Conservation (phyloP, 805 yeast species). For the Metschnikowia dekortorum region DNA sequence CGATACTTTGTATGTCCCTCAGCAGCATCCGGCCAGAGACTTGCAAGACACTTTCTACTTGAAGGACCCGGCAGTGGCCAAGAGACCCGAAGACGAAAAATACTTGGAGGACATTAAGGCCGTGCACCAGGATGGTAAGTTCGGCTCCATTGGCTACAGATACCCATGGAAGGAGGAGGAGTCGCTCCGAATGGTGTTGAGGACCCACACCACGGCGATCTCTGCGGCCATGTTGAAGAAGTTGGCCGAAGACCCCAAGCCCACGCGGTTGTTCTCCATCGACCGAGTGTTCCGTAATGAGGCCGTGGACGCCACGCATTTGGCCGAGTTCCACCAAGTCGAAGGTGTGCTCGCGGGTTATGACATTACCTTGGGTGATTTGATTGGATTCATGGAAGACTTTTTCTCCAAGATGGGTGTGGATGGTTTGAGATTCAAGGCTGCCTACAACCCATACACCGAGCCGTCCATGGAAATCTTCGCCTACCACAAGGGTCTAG, state of each 20-base stretch:
- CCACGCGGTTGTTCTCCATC: slow-evolving; percentile 88
- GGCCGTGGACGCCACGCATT: slow-evolving; percentile 98
- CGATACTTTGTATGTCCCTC: slow-evolving; percentile 94
- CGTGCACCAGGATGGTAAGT: slow-evolving; percentile 87
- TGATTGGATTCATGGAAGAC: slow-evolving; percentile 97
- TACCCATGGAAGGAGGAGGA: slow-evolving; percentile 96
- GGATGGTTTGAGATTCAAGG: slow-evolving; percentile 89
- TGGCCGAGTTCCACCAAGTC: slow-evolving; percentile 98
- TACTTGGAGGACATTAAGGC: slow-evolving; percentile 74
- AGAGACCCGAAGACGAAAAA: slow-evolving; percentile 72
- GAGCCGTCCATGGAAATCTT: slow-evolving; percentile 98
- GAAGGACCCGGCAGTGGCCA: slow-evolving; percentile 84
- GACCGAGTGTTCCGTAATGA: slow-evolving; percentile 99
- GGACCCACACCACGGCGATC: slow-evolving; percentile 97
- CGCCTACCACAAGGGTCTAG: slow-evolving; percentile 92
- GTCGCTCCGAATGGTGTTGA: slow-evolving; percentile 82
- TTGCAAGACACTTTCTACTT: slow-evolving; percentile 97
- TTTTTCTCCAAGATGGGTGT: slow-evolving; percentile 98
- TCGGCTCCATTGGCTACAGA: slow-evolving; percentile 95
- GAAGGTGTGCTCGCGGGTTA: slow-evolving; percentile 99
- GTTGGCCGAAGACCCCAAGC: slow-evolving; percentile 83
- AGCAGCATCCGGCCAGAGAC: slow-evolving; percentile 99
- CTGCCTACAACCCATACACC: slow-evolving; percentile 98
- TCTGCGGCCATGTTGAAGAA: slow-evolving; percentile 84
- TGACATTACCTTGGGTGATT: slow-evolving; percentile 88